These are phyloP conservation scores for Macaranga tanarius DNA, from an alignment of 441 rosid species.

Conservation along the genomic window DNA sequence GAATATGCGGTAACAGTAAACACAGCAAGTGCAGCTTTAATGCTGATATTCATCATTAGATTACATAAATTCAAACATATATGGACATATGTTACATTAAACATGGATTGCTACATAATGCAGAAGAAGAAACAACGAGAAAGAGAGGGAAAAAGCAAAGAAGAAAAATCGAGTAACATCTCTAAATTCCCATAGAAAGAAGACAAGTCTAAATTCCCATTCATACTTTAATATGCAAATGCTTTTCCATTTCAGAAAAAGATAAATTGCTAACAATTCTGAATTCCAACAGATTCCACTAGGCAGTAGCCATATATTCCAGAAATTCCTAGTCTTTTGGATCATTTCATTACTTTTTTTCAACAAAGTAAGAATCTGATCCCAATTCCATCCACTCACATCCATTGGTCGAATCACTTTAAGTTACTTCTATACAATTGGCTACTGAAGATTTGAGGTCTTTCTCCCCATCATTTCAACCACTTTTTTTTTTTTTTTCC, in stretches of 20 bases:
- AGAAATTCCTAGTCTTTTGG: slow-evolving; percentile 14
- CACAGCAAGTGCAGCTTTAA: not conserved
- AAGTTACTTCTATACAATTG: slow-evolving; percentile 11
- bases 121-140: not conserved
- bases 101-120: not conserved
- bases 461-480: slow-evolving; percentile 26
- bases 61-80: not conserved
- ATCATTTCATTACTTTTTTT: slow-evolving; percentile 22
- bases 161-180: not conserved
- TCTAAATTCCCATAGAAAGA: not conserved
- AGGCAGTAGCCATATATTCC: not conserved
- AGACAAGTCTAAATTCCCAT: not conserved
- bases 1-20: not conserved
- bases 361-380: slow-evolving; percentile 42
- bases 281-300: slow-evolving; percentile 25
- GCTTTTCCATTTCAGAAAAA: slow-evolving; percentile 22
- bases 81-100: no score
- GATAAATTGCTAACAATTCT: slow-evolving; percentile 5
- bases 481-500: not conserved
- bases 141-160: not conserved
- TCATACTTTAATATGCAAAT: not conserved
- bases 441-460: slow-evolving; percentile 8
- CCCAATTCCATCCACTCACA: slow-evolving; percentile 30
- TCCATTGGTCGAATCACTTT: slow-evolving; percentile 32
- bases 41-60: slow-evolving; percentile 9